phyloP scores from a whole-genome alignment of 208 protist genomes.

The Sergeia podlipaevii region DNA sequence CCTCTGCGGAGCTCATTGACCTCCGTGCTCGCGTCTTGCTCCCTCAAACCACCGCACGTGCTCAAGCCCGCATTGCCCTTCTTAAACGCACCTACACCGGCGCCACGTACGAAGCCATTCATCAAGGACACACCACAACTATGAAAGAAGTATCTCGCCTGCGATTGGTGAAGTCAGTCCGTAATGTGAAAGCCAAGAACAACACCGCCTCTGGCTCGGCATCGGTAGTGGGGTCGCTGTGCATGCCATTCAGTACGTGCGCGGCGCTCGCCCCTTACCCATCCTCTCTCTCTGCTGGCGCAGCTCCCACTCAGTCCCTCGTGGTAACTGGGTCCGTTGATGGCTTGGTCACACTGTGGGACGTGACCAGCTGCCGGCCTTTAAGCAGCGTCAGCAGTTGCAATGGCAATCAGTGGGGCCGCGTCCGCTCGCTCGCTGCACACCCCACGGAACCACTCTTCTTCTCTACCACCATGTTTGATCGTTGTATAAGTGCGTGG shows the following conservation, averaged over 20 bases:
- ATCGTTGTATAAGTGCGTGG: conserved; percentile 57
- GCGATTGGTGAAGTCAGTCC: conserved; percentile 65
- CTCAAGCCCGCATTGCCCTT: conserved; percentile 31
- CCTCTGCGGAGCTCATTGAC: conserved; percentile 33
- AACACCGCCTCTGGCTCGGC: neutral
- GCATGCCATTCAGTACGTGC: conserved; percentile 64
- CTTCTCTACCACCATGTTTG: conserved; percentile 77
- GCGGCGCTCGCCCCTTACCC: conserved; percentile 31
- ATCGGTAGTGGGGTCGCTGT: conserved; percentile 41
- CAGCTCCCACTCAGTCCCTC: neutral
- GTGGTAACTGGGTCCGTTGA: conserved; percentile 68
- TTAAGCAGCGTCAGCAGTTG: conserved; percentile 42
- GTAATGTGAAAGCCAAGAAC: conserved; percentile 50
- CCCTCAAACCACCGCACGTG: conserved; percentile 40
- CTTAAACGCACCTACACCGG: conserved; percentile 57
- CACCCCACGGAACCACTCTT: conserved; percentile 39
- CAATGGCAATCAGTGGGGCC: conserved; percentile 37
- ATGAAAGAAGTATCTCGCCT: conserved; percentile 30
- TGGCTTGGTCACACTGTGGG: conserved; percentile 81
- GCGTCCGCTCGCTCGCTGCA: conserved; percentile 47
- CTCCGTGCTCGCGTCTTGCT: conserved; percentile 41
- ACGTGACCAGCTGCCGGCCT: conserved; percentile 37
- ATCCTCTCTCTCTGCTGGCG: no score
- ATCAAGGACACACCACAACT: conserved; percentile 25
- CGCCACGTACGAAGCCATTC: conserved; percentile 17